Evolutionary conservation across 2,329 filamentous ascomycete genomes (phyloP), one percentile per base, ranked within the genome.

Genomic region (Aspergillus novoparasiticus): DNA sequence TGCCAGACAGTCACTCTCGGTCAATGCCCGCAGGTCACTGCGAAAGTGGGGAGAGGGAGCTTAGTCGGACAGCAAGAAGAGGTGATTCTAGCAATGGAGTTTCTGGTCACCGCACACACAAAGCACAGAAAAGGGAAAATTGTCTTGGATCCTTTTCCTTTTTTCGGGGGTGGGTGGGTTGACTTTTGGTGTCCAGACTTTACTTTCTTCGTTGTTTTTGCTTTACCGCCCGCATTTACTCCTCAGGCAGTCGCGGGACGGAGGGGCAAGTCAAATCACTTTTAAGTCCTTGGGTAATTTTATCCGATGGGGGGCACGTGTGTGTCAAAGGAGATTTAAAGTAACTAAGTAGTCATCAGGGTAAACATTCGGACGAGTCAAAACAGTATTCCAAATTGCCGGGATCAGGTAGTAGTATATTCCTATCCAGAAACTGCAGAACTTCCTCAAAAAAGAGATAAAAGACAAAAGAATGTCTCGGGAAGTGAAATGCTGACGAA

Each of bases 231-330:
- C 51, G 32, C 51, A 54, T 14, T 21, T 39, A 23, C 51, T 55
- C 51, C 34, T 55, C 32, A 55, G 51, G 51, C 51, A 55, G 51
- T 55, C n/a, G 51, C 51, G 51, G 51, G 32, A 55, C 51, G 32
- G 51, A 55, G 51, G 51, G 51, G 51, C 51, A 34, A 34, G 16
- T 30, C 28, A n/a, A 34, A 36, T 32, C 34, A 30, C 26, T 51
- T 46, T 28, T 28, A 28, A 48, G 12, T 26, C 45, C 45, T 26
- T 19, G 14, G 48, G 48, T 51, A 51, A 51, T 32, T 51, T 32
- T 48, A 48, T 48, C 45, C 21, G 45, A 21, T 46, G n/a, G 9
- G 19, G n/a, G 21, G 43, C 10, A 21, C 12, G 23, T 14, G 45
- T 48, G 12, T 48, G 45, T 16, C 23, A 6, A 16, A 26, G 21